Evolutionary conservation across 257 asterid species (phyloP).

Genomic region (Prunella vulgaris): DNA sequence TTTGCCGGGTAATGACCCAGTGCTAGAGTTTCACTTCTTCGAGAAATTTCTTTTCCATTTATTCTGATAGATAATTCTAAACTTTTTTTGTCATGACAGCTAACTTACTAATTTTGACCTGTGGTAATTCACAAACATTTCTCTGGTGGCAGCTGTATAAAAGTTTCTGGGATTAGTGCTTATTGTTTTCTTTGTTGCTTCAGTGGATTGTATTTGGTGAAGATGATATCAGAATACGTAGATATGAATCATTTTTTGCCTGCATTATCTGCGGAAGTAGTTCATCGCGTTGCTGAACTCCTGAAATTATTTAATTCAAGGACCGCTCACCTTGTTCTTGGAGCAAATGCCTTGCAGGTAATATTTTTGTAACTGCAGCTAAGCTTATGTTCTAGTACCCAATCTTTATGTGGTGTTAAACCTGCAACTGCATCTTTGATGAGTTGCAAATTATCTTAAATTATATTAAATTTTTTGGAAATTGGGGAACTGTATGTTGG

Average conservation of each 20-base stretch:
- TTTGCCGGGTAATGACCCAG: background rate
- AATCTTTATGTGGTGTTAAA: background rate
- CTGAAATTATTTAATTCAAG: slow-evolving; percentile 91
- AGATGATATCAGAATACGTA: slow-evolving; percentile 87
- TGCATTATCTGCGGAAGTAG: slow-evolving; percentile 78
- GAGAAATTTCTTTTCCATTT: background rate
- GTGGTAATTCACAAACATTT: background rate
- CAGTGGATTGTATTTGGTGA: slow-evolving; percentile 97
- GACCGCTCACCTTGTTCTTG: slow-evolving; percentile 97
- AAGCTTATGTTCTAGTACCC: slow-evolving; percentile 7
- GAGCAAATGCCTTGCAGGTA: slow-evolving; percentile 99
- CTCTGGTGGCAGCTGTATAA: background rate
- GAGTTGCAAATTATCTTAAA: background rate
- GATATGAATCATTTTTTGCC: slow-evolving; percentile 79
- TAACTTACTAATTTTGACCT: background rate
- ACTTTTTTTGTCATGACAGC: background rate
- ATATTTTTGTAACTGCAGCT: background rate
- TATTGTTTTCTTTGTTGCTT: slow-evolving; percentile 22
- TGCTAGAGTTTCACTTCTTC: background rate
- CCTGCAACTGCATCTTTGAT: background rate
- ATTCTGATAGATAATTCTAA: background rate
- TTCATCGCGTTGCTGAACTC: slow-evolving; percentile 91
- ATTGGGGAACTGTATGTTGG: background rate
- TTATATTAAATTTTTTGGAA: background rate
- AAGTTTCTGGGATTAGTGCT: slow-evolving; percentile 10